phyloP scores from a whole-genome alignment of 139 green algal genomes.

The Prasinococcaceae sp. region DNA sequence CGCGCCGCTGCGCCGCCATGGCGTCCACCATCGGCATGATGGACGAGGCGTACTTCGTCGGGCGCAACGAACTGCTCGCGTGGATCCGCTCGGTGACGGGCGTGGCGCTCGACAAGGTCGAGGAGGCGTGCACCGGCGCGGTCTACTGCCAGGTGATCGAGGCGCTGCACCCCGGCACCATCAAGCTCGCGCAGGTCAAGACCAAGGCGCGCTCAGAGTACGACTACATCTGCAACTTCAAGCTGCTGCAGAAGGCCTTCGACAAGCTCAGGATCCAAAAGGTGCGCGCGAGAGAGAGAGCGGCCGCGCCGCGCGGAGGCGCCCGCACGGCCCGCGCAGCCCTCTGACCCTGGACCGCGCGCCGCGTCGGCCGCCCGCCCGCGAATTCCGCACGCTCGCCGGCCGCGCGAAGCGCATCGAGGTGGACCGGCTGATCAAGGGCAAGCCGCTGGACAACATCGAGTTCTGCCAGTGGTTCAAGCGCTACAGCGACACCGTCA shows the following conservation, averaged over 20 bases:
- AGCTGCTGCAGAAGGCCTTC: constrained; percentile 88
- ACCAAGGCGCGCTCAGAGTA: constrained; percentile 93
- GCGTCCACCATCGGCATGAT: constrained; percentile 26
- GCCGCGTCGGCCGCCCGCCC: no score
- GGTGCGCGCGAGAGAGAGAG: constrained; percentile 42
- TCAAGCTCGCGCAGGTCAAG: constrained; percentile 54
- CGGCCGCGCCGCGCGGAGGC: neutral
- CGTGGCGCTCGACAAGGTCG: constrained; percentile 69
- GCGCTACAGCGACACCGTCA: constrained; percentile 55
- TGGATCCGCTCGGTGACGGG: constrained; percentile 82
- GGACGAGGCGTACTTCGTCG: constrained; percentile 47
- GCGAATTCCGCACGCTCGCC: no score
- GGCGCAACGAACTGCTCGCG: constrained; percentile 56
- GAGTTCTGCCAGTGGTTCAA: constrained; percentile 95
- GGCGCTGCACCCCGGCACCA: neutral
- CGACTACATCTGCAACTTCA: constrained; percentile 93
- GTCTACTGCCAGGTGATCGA: constrained; percentile 65
- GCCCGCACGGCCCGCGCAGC: no score
- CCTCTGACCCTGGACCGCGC: no score
- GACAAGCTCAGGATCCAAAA: constrained; percentile 76
- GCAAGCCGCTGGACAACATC: constrained; percentile 84
- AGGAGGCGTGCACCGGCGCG: constrained; percentile 62
- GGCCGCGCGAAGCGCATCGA: constrained; percentile 75
- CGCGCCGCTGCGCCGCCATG: no score
- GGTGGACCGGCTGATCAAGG: constrained; percentile 80